Base-by-base conservation (phyloP, 805 yeast species). In the Yarrowia hollandica region DNA sequence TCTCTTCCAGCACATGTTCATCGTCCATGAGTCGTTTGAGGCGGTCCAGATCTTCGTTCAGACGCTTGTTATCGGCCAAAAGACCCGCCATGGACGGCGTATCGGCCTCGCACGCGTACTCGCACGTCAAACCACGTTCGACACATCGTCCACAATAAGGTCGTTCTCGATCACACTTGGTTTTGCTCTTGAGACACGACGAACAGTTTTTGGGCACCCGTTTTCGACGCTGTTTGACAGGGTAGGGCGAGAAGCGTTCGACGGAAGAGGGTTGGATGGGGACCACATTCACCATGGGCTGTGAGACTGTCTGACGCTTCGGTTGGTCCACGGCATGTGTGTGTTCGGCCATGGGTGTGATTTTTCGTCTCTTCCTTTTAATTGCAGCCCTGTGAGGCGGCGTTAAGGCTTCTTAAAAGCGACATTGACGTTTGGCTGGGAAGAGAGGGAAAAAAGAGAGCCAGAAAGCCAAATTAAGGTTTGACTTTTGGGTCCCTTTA, bases 121-220 rank as follows among this genome's bases (percentile, higher is more conserved):
- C 58, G 15, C 58, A 52, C 31, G 44, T 26, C 26, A 52, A 18
- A 1, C 58, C 58, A 0, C 58, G 33, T 14, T 52, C 58, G 18
- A 52, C 44, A 16, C 58, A 52, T 19, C 58, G 22, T 9, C 44
- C 58, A 10, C 58, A 52, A 18, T 35, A 35, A 25, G 58, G 58
- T 2, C 58, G 33, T 10, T 52, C 44, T 9, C 58, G 33, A 14
- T 37, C 58, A 21, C 58, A 52, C 19, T 52, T 52, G 25, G 58
- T 52, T 11, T 52, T 52, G 26, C 44, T 35, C 35, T 52, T 52
- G 23, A 52, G 58, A 52, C 58, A 52, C 25, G 58, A 35, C 16
- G 44, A 35, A 25, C 58, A 52, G 44, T 52, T 52, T 35, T 52
- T 52, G 26, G 58, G 58, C 5, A 52, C 44, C 25, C 58, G 58